These are phyloP conservation scores for Chlamydomonas urium DNA, from an alignment of 139 green algal genomes.

Conservation along the genomic window DNA sequence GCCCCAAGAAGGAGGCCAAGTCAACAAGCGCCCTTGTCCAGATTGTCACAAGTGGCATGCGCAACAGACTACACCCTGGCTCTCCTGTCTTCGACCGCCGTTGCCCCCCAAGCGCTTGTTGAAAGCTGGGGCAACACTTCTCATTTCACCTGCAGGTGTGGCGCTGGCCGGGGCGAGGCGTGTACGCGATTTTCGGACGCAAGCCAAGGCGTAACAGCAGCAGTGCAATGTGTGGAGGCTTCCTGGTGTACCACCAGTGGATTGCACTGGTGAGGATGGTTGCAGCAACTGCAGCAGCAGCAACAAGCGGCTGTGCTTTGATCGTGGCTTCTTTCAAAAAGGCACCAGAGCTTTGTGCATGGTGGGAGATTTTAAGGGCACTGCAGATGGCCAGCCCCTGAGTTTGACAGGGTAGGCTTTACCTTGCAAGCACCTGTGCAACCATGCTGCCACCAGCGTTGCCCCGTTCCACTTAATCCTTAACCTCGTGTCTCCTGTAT, in stretches of 20 bases:
- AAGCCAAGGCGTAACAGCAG: slow-evolving; percentile 20
- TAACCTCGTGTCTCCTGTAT: no score
- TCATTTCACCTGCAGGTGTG: no score
- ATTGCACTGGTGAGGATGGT: slow-evolving; percentile 14
- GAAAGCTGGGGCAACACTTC: no score
- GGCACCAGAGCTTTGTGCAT: not conserved
- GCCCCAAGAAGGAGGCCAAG: no score
- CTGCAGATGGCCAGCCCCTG: not conserved
- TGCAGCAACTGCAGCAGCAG: not conserved
- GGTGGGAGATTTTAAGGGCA: not conserved
- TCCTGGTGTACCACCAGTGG: slow-evolving; percentile 38
- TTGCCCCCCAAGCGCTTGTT: no score
- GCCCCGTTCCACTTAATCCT: not conserved
- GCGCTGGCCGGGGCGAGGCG: slow-evolving; percentile 31
- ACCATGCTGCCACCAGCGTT: not conserved
- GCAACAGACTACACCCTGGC: no score
- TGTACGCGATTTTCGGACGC: slow-evolving; percentile 40
- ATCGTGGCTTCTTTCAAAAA: not conserved
- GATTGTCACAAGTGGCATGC: no score
- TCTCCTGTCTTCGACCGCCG: no score
- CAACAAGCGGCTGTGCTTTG: not conserved
- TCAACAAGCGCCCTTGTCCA: no score
- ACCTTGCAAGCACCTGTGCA: not conserved
- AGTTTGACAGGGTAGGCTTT: not conserved
- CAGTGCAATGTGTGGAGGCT: slow-evolving; percentile 14